Evolutionary conservation across 352 stramenopile genomes (phyloP), one percentile per base, ranked within the genome.

Genomic region (Blastocystis sp.): DNA sequence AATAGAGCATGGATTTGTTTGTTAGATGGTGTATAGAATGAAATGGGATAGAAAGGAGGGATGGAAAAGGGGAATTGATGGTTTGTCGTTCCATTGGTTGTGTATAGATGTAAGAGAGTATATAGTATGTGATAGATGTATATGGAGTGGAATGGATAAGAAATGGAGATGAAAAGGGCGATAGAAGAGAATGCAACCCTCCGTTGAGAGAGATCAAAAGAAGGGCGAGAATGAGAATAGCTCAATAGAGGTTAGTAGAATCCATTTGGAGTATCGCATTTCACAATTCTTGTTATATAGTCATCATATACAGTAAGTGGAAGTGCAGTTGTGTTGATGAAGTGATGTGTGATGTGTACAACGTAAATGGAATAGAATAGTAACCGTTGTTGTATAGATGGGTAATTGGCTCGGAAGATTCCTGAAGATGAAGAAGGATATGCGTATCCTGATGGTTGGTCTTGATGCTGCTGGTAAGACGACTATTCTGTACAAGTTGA

Each of bases 381-480:
- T 19, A 56, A 48, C 43, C 40, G 10, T 5, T 79, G 60, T 79
- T 60, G n/a, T 64, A 23, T 79, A 79, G 69, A 86, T 86, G 76
- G 76, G 76, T 23, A 76, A 70, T 62, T 86, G 76, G 76, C 45
- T 86, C 7, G 60, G 60, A 76, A 70, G 45, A 53, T 86, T 86
- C 60, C 28, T 86, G 4, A 86, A 86, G 76, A 76, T 70, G 60
- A 95, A 95, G 91, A 94, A 95, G 89, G 92, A 95, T 89, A 95
- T 94, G 92, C 91, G 93, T 76, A 95, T 97, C 86, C 89, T 98
- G 69, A 96, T 98, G 91, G 92, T 96, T n/a, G 94, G 93, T 11
- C 92, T 97, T n/a, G 95, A 98, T 91, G 94, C 93, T 34, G 96
- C 95, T 28, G 95, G 95, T 90, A 98, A 98, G 92, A 98, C 96